Conservation (phyloP, 306 rosid species). For the Bauhinia variegata region DNA sequence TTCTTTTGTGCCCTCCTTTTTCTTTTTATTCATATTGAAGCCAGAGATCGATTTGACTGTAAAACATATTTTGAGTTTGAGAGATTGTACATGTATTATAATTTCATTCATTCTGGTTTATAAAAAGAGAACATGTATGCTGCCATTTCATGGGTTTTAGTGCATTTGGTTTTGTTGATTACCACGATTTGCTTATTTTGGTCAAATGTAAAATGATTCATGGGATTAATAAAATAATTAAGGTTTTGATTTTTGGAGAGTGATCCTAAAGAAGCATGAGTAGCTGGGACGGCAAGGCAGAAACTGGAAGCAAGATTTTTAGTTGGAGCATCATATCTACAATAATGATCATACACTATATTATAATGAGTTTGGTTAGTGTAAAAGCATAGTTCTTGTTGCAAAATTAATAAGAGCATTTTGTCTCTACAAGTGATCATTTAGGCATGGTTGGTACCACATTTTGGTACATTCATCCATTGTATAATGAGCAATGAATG, state of each 20-base stretch:
- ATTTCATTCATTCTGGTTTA: conserved; percentile 40
- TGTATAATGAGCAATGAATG: background rate
- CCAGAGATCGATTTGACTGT: conserved; percentile 3
- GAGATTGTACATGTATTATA: conserved; percentile 38
- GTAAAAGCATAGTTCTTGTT: conserved; percentile 45
- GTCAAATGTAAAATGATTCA: conserved; percentile 12
- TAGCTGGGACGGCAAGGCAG: conserved; percentile 55
- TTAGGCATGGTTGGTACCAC: too few relatives aligned
- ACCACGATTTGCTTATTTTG: background rate
- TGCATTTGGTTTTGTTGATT: conserved; percentile 18
- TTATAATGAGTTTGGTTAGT: conserved; percentile 54
- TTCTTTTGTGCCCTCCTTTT: conserved; percentile 3
- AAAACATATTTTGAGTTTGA: conserved; percentile 30
- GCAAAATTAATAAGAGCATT: conserved; percentile 35
- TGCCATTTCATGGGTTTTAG: conserved; percentile 13
- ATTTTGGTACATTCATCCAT: background rate
- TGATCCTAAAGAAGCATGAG: conserved; percentile 45
- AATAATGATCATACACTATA: conserved; percentile 40
- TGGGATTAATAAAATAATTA: background rate
- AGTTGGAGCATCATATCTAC: conserved; percentile 48
- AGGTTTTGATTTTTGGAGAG: conserved; percentile 17
- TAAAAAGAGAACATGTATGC: background rate
- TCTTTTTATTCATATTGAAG: conserved; percentile 22
- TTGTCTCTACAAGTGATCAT: conserved; percentile 30
- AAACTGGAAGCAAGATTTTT: conserved; percentile 30